These are phyloP conservation scores for Vanrija sp. DNA, from an alignment of 1,284 basidiomycete species.

Conservation along the genomic window DNA sequence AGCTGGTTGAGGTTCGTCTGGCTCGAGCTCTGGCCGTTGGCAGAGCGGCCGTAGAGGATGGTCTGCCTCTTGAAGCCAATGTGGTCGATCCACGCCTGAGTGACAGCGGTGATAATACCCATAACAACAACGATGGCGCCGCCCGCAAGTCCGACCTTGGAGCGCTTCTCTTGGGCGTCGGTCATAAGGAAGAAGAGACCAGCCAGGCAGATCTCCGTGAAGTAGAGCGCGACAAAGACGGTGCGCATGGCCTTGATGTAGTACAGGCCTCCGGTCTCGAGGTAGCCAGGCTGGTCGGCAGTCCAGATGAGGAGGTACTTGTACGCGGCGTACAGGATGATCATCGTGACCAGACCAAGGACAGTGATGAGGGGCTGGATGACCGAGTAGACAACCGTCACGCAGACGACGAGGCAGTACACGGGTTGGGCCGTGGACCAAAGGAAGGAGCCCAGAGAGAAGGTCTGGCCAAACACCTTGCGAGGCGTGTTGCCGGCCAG, in stretches of 20 bases:
- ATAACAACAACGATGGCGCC: conserved; percentile 42
- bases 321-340: conserved; percentile 45
- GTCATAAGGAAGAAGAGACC: conserved; percentile 47
- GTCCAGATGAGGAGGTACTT: conserved; percentile 49
- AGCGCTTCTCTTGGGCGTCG: conserved; percentile 27
- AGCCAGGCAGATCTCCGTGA: conserved; percentile 44
- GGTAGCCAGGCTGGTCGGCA: conserved; percentile 42
- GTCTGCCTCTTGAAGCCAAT: conserved; percentile 37
- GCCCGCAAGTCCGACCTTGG: conserved; percentile 40
- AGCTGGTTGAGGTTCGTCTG: conserved; percentile 18
- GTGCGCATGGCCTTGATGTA: conserved; percentile 48
- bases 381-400: conserved; percentile 48
- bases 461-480: conserved; percentile 42
- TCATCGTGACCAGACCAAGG: conserved; percentile 38
- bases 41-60: conserved; percentile 24
- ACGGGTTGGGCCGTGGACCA: conserved; percentile 44
- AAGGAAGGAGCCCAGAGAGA: conserved; percentile 34
- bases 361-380: conserved; percentile 48
- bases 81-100: conserved; percentile 46
- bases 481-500: conserved; percentile 88
- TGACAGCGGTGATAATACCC: conserved; percentile 31
- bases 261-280: conserved; percentile 49
- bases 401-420: conserved; percentile 38
- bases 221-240: conserved; percentile 46
- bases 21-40: conserved; percentile 8